A percentile compares a stretch with the other conserved stretches of the same genome.
Conservation (phyloP, 495 filamentous ascomycete species). For the Tetracladium marchalianum region DNA sequence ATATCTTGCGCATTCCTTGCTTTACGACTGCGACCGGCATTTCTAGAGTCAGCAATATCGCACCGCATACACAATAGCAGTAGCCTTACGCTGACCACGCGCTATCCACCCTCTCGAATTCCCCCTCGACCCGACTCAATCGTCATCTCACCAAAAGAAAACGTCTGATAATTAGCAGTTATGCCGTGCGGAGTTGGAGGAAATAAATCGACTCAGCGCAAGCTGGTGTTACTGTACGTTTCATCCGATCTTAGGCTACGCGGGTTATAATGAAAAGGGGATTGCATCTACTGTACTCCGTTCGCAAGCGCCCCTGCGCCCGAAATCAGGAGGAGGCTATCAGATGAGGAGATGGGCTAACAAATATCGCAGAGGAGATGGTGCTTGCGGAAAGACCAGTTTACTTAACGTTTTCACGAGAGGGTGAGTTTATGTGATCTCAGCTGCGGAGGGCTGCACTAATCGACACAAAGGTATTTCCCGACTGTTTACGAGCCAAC, state of each 20-base stretch:
- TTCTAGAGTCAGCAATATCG: no score
- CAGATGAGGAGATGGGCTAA: neutral
- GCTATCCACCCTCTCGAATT: no score
- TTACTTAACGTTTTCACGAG: constrained; percentile 96
- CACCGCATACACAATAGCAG: no score
- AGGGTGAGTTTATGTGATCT: constrained; percentile 51
- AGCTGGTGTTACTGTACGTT: constrained; percentile 91
- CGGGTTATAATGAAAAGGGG: neutral
- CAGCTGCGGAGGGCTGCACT: neutral
- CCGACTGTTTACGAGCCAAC: constrained; percentile 98
- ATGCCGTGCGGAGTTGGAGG: constrained; percentile 41
- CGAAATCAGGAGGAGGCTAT: neutral
- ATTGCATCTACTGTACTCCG: neutral
- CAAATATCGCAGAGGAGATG: constrained; percentile 64
- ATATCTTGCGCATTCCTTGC: no score
- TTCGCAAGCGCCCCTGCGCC: neutral
- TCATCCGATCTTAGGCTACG: constrained; percentile 5
- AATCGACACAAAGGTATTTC: constrained; percentile 60
- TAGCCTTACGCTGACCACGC: no score
- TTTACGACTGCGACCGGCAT: no score
- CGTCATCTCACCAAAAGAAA: constrained; percentile 1
- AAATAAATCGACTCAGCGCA: constrained; percentile 79
- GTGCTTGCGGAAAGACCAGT: constrained; percentile 96
- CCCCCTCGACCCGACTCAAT: no score
- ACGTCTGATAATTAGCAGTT: constrained; percentile 32